phyloP scores from a whole-genome alignment of 257 asterid species.

The Solanum peruvianum region DNA sequence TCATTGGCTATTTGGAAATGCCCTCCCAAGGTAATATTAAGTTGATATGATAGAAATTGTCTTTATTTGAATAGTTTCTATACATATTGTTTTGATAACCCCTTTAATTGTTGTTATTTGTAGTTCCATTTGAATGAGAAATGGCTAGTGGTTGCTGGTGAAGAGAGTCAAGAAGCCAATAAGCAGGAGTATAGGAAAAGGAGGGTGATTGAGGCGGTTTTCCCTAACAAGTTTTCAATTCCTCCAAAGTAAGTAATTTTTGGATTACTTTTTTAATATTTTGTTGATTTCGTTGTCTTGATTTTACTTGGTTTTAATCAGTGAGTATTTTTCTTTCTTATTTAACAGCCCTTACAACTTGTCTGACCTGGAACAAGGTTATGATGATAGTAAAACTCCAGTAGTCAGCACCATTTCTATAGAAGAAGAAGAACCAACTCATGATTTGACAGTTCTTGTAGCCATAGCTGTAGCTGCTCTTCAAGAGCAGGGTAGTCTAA shows the following conservation, averaged over 20 bases:
- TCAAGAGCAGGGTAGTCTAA: no score
- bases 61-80: not conserved
- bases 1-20: slow-evolving; percentile 12
- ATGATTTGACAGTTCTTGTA: no score
- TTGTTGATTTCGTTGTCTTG: not conserved
- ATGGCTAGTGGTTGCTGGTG: slow-evolving; percentile 41
- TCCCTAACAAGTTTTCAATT: slow-evolving; percentile 11
- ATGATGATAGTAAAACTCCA: slow-evolving; percentile 19
- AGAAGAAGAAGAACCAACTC: slow-evolving; percentile 1
- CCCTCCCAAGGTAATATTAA: slow-evolving; percentile 10
- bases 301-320: slow-evolving; percentile 1
- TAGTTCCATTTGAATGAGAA: slow-evolving; percentile 15
- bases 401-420: slow-evolving; percentile 15
- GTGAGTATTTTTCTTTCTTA: not conserved
- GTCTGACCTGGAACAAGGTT: not conserved
- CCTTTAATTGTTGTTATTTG: not conserved
- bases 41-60: not conserved
- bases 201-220: slow-evolving; percentile 8
- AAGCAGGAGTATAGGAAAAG: slow-evolving; percentile 10
- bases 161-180: slow-evolving; percentile 28
- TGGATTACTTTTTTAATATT: not conserved
- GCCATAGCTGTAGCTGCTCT: no score
- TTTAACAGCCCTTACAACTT: slow-evolving; percentile 14
- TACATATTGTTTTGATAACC: not conserved
- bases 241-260: slow-evolving; percentile 23